Evolutionary conservation across 805 yeast genomes (phyloP).

Genomic region (Zygosaccharomyces siamensis): DNA sequence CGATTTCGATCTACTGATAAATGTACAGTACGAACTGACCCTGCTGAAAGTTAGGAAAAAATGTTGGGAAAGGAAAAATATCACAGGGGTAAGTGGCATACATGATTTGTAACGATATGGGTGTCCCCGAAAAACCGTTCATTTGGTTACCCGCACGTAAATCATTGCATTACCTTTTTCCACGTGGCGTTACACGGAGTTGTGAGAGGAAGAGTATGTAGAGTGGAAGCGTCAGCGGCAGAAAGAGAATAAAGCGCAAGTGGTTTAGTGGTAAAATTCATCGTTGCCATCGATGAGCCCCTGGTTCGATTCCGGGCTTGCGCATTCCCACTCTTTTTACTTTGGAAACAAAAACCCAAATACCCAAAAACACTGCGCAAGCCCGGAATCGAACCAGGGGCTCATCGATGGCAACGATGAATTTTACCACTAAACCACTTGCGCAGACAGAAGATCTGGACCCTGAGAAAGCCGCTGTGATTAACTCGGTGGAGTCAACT

Average conservation of each 20-base stretch:
- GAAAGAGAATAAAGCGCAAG: constrained; percentile 15
- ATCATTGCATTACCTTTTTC: neutral
- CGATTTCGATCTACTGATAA: neutral
- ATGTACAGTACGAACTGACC: no score
- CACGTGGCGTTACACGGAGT: neutral
- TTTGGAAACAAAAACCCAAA: no score
- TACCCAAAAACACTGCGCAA: neutral
- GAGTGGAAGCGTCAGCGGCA: neutral
- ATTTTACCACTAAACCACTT: constrained; percentile 7
- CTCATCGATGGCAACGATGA: constrained; percentile 7
- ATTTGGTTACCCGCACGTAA: neutral
- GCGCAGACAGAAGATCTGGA: neutral
- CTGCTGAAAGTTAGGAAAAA: neutral
- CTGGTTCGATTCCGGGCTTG: constrained; percentile 30
- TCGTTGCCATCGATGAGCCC: constrained; percentile 29
- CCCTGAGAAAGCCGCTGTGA: no score
- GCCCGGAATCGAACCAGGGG: constrained; percentile 8
- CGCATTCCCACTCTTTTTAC: constrained; percentile 10
- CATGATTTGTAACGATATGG: neutral
- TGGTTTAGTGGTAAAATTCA: constrained; percentile 28
- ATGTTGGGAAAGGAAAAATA: neutral
- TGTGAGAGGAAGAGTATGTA: neutral
- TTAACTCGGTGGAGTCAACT: no score
- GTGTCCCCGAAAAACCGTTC: neutral
- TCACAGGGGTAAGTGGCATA: neutral